These are phyloP conservation scores for Cephalotrichum gorgonifer DNA, from an alignment of 2,329 filamentous ascomycete species.

Conservation along the genomic window DNA sequence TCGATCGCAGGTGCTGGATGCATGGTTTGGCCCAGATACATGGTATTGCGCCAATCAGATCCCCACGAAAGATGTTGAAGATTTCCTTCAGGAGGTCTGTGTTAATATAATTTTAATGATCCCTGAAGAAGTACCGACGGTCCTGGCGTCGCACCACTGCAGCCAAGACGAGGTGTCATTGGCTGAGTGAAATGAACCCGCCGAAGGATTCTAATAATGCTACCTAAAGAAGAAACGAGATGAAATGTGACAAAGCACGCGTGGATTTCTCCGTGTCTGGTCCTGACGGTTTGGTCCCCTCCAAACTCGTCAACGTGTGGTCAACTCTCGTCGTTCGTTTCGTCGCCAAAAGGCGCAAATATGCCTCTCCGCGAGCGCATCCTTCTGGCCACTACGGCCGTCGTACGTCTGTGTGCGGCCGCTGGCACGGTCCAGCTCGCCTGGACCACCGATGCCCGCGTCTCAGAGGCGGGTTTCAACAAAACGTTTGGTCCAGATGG, in stretches of 20 bases:
- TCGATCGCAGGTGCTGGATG: background rate
- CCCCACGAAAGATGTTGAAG: too few relatives aligned
- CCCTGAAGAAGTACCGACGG: too few relatives aligned
- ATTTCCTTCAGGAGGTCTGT: too few relatives aligned
- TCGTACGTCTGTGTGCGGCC: background rate
- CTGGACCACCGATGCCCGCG: slow-evolving; percentile 3
- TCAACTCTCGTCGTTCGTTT: background rate
- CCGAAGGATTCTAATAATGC: background rate
- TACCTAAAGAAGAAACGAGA: background rate
- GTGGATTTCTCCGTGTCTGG: background rate
- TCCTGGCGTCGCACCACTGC: too few relatives aligned
- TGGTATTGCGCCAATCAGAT: too few relatives aligned
- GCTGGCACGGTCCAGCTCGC: background rate
- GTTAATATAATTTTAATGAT: too few relatives aligned
- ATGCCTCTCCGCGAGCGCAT: background rate
- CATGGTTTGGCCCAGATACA: background rate
- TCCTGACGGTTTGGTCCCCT: too few relatives aligned
- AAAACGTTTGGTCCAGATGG: slow-evolving; percentile 21
- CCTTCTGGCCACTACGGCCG: background rate
- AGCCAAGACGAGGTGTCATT: background rate
- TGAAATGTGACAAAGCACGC: background rate
- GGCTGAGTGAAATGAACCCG: background rate
- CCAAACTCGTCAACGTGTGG: background rate
- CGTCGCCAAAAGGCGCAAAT: background rate
- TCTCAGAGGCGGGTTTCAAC: slow-evolving; percentile 7